phyloP scores from a whole-genome alignment of 2,329 filamentous ascomycete species.

The Xylariales sp. region DNA sequence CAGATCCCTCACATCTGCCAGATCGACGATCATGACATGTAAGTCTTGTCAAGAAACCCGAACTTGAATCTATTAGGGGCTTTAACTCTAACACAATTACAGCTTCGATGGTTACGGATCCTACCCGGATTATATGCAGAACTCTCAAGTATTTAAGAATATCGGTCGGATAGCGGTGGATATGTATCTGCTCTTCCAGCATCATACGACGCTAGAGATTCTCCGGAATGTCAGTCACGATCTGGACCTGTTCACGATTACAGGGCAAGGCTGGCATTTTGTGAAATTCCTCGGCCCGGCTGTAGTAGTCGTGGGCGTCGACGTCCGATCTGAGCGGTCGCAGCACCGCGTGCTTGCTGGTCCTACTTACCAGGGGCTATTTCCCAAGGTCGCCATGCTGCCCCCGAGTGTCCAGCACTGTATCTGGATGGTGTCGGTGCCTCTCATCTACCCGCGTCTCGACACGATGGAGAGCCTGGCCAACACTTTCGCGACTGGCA shows the following conservation, averaged over 20 bases:
- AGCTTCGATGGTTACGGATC: constrained; percentile 98
- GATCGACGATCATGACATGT: constrained; percentile 98
- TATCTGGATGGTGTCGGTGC: constrained; percentile 94
- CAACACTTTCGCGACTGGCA: constrained; percentile 91
- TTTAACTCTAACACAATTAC: constrained; percentile 33
- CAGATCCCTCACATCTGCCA: constrained; percentile 95
- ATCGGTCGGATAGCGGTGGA: constrained; percentile 95
- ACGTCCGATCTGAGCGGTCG: constrained; percentile 91
- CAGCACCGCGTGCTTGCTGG: constrained; percentile 93
- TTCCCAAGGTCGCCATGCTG: constrained; percentile 91
- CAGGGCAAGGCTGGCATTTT: constrained; percentile 98
- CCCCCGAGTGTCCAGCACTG: constrained; percentile 96
- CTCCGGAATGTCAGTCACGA: constrained; percentile 90
- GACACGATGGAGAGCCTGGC: constrained; percentile 93
- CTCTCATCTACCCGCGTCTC: constrained; percentile 88
- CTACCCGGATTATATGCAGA: constrained; percentile 98
- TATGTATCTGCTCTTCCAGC: constrained; percentile 98
- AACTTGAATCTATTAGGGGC: not conserved
- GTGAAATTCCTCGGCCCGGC: constrained; percentile 95
- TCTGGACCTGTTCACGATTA: constrained; percentile 93
- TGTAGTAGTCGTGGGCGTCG: constrained; percentile 88
- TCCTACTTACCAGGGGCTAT: constrained; percentile 95
- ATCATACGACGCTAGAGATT: constrained; percentile 95
- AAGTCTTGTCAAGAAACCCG: constrained; percentile 57
- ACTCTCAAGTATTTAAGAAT: constrained; percentile 97